These are phyloP conservation scores for Oxytropis ochrocephala DNA, from an alignment of 306 rosid species.

Conservation along the genomic window DNA sequence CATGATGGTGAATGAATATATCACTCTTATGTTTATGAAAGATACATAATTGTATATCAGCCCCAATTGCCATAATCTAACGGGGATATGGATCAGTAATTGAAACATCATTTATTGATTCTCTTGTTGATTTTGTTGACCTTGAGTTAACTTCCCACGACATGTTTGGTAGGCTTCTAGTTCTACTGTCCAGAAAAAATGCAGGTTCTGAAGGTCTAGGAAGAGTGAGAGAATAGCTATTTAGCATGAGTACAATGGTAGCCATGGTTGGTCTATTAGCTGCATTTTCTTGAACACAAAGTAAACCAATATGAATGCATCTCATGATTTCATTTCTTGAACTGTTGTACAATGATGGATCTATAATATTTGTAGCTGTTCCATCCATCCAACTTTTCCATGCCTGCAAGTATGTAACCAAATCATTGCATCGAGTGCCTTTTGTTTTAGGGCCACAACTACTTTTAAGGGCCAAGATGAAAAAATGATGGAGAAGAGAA, in stretches of 20 bases:
- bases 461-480: too few relatives aligned
- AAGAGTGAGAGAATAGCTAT: neutral
- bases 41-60: too few relatives aligned
- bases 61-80: neutral
- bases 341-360: neutral
- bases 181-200: neutral
- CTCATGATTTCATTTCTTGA: neutral
- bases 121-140: neutral
- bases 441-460: too few relatives aligned
- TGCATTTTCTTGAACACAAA: neutral
- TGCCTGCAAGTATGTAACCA: neutral
- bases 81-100: slow-evolving; percentile 26
- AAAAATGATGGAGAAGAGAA: too few relatives aligned
- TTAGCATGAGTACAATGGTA: neutral
- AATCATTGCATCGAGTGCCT: too few relatives aligned
- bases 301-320: neutral
- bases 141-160: neutral
- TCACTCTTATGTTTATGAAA: too few relatives aligned
- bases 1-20: too few relatives aligned
- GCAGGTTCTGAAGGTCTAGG: neutral
- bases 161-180: neutral
- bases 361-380: neutral
- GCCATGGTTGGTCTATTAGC: neutral
- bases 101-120: neutral
- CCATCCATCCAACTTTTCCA: neutral